A percentile compares a stretch with the other conserved stretches of the same genome.
Evolutionary conservation across 2,329 filamentous ascomycete species (phyloP).

Genomic region (Botrytis galanthina): DNA sequence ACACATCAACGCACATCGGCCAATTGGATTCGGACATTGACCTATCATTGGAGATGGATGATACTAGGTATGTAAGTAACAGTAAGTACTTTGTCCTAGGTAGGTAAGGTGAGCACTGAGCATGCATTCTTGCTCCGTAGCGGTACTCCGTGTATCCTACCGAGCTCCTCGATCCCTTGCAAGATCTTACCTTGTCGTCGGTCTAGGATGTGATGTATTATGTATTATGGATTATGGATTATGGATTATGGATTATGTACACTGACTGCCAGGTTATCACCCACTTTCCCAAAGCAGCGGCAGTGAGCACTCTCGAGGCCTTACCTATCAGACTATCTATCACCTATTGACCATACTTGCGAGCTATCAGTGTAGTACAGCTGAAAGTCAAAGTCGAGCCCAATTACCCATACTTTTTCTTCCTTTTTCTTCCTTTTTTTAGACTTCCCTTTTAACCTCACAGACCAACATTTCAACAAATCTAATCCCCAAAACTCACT

Average conservation of each 20-base stretch:
- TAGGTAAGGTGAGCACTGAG: no score
- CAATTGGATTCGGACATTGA: not conserved
- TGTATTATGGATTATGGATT: not conserved
- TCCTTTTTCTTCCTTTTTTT: not conserved
- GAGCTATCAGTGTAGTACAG: no score
- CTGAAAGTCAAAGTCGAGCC: not conserved
- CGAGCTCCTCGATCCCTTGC: no score
- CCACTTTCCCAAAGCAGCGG: slow-evolving; percentile 6
- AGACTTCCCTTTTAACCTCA: not conserved
- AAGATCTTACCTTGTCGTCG: no score
- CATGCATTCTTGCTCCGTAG: not conserved
- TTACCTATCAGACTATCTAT: no score
- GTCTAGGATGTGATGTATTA: not conserved
- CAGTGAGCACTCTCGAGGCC: no score
- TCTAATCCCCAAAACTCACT: not conserved
- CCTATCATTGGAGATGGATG: not conserved
- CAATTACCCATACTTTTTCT: not conserved
- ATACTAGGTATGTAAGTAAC: no score
- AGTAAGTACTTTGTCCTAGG: no score
- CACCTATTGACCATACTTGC: no score
- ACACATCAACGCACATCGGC: not conserved
- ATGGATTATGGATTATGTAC: not conserved
- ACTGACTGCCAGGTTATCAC: not conserved
- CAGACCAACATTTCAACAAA: not conserved
- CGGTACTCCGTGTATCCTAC: no score